Percentiles rank a stretch among this genome's conserved stretches.
Conservation (phyloP, 2,329 filamentous ascomycete genomes). For the Fusarium circinatum region DNA sequence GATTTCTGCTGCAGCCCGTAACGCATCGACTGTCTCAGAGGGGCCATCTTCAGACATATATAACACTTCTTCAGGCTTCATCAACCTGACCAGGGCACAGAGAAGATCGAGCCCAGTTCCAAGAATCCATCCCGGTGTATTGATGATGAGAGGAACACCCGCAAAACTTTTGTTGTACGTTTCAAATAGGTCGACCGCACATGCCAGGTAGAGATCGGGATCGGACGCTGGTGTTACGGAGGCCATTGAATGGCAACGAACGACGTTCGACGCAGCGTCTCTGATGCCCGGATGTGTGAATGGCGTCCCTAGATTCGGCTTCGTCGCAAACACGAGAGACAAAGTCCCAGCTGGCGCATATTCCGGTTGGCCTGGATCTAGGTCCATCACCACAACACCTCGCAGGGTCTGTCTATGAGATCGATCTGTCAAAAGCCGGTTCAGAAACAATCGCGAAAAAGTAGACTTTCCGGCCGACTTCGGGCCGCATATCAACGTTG, state of each 20-base stretch:
- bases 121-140: conserved; percentile 79
- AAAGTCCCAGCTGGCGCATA: conserved; percentile 76
- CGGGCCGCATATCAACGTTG: conserved; percentile 72
- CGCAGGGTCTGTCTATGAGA: conserved; percentile 13
- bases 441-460: conserved; percentile 73
- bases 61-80: conserved; percentile 70
- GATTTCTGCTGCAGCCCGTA: conserved; percentile 58
- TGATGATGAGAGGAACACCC: conserved; percentile 71
- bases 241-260: conserved; percentile 74
- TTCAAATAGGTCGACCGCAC: conserved; percentile 69
- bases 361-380: conserved; percentile 83
- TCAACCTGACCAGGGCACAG: conserved; percentile 62
- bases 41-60: conserved; percentile 75
- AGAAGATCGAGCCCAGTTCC: conserved; percentile 76
- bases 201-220: conserved; percentile 72
- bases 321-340: conserved; percentile 70
- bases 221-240: conserved; percentile 73
- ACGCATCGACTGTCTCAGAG: conserved; percentile 63
- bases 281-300: conserved; percentile 67
- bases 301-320: conserved; percentile 72
- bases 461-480: conserved; percentile 82
- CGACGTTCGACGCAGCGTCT: conserved; percentile 49
- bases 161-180: conserved; percentile 62
- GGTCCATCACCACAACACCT: conserved; percentile 71
- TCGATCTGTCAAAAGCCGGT: conserved; percentile 68